Evolutionary conservation across 2,329 filamentous ascomycete genomes (phyloP).

Genomic region (Aspergillus calidoustus): DNA sequence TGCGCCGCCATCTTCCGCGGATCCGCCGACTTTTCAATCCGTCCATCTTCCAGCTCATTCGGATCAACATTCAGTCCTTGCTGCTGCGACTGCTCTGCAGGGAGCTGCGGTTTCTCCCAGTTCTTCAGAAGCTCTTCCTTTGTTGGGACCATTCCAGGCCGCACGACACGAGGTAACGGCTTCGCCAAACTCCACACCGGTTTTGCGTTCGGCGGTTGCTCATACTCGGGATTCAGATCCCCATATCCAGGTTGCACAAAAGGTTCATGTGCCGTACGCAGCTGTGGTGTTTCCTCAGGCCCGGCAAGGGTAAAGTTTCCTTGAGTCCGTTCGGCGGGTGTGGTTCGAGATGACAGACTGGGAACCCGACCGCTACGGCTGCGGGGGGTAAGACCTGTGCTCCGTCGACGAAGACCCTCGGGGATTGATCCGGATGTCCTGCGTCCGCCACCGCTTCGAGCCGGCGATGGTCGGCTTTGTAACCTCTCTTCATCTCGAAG

Average conservation of each 20-base stretch:
- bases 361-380: conserved; percentile 23
- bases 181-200: conserved; percentile 61
- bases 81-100: conserved; percentile 38
- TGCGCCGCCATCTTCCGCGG: conserved; percentile 50
- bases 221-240: conserved; percentile 59
- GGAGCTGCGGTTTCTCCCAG: conserved; percentile 35
- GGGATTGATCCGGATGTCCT: background rate
- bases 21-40: conserved; percentile 43
- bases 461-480: background rate
- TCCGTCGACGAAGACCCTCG: conserved; percentile 26
- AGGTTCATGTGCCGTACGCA: conserved; percentile 44
- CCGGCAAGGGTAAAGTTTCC: conserved; percentile 39
- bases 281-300: conserved; percentile 36
- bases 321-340: conserved; percentile 34
- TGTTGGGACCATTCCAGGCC: conserved; percentile 58
- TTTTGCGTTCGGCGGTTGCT: conserved; percentile 53
- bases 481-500: conserved; percentile 2
- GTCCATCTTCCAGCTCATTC: conserved; percentile 49
- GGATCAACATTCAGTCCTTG: conserved; percentile 46
- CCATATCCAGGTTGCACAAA: conserved; percentile 60
- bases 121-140: conserved; percentile 43
- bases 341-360: conserved; percentile 32
- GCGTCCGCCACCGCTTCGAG: background rate
- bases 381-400: conserved; percentile 27
- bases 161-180: conserved; percentile 58